A percentile compares a stretch with the other conserved stretches of the same genome.
phyloP scores from a whole-genome alignment of 2,329 filamentous ascomycete species.

The Fusarium newnesense region DNA sequence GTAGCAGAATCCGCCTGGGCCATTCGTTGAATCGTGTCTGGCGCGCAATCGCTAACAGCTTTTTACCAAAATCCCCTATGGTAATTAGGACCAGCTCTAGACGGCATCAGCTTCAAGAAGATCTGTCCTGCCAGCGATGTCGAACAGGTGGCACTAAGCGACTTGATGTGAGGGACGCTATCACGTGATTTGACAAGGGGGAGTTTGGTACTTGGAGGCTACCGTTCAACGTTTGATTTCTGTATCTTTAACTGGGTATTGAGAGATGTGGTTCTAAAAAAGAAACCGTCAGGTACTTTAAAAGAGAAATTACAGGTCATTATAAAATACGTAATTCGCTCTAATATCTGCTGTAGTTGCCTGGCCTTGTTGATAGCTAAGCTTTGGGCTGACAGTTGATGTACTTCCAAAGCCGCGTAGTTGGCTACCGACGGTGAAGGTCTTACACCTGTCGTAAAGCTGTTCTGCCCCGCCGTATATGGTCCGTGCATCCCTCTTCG shows the following conservation, averaged over 20 bases:
- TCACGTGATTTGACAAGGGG: slow-evolving; percentile 49
- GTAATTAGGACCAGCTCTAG: slow-evolving; percentile 44
- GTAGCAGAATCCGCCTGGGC: slow-evolving; percentile 42
- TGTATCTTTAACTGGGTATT: neutral
- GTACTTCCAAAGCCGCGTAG: slow-evolving; percentile 15
- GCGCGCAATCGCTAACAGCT: slow-evolving; percentile 44
- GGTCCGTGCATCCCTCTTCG: slow-evolving; percentile 31
- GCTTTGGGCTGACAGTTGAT: slow-evolving; percentile 1
- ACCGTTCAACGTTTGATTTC: neutral
- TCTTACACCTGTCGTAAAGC: slow-evolving; percentile 23
- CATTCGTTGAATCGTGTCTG: slow-evolving; percentile 44
- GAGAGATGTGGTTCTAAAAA: neutral
- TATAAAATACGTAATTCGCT: neutral
- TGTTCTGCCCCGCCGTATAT: slow-evolving; percentile 37
- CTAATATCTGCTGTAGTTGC: neutral
- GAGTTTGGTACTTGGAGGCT: neutral
- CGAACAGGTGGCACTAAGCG: slow-evolving; percentile 56
- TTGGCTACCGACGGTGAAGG: slow-evolving; percentile 14
- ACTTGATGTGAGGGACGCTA: slow-evolving; percentile 14
- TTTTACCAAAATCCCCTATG: slow-evolving; percentile 44
- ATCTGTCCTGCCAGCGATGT: slow-evolving; percentile 52
- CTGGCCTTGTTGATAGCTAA: neutral
- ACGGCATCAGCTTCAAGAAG: slow-evolving; percentile 48
- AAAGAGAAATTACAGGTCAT: neutral
- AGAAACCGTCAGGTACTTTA: neutral